Base-by-base conservation (phyloP, 2,329 filamentous ascomycete genomes). In the Aspergillus fumigatus region DNA sequence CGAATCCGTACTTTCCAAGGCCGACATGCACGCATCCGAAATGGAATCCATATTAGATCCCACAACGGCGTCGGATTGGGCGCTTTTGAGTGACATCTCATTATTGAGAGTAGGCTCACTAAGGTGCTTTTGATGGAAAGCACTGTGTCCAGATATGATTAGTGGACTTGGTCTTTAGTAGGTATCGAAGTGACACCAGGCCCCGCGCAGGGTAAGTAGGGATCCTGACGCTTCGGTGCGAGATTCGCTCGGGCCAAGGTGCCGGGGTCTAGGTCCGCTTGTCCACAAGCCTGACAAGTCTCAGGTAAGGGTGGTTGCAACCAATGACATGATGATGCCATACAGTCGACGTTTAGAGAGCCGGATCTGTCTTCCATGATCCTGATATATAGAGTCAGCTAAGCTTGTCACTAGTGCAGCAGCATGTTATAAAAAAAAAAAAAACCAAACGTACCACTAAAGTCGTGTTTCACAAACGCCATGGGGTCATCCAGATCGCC, bases 391-490 rank as follows among this genome's bases (percentile, higher is more conserved):
- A 50, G 50, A 67, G 61, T 52, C 50, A 52, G 35, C 2, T 11
- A 52, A 29, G 17, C 3, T 21, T 45, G 2, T 27, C 29, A 17
- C 50, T 9, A 10, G 53, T 17, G 38, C 7, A 48, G 14, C 4
- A 21, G 38, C 4, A n/a, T n/a, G n/a, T n/a, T 35, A 23, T 2
- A 9, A 50, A 11, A 17, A 21, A 48, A n/a, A n/a, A n/a, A n/a
- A n/a, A n/a, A n/a, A n/a, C n/a, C n/a, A n/a, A 17, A 57, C 55
- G 23, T 65, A 95, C 93, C 94, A 80, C 96, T 90, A 73, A 99
- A 99, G 54, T 92, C 87, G 77, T 99, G 94, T 77, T 94, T 92
- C 59, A 99, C 94, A 79, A 96, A 97, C 1, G 94, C 94, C 90
- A 96, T 93, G 1, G 92, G 91, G 71, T 97, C 88, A 64, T 97